Base-by-base conservation (phyloP, 177 flowering plant genomes). In the Vitis hybrid region DNA sequence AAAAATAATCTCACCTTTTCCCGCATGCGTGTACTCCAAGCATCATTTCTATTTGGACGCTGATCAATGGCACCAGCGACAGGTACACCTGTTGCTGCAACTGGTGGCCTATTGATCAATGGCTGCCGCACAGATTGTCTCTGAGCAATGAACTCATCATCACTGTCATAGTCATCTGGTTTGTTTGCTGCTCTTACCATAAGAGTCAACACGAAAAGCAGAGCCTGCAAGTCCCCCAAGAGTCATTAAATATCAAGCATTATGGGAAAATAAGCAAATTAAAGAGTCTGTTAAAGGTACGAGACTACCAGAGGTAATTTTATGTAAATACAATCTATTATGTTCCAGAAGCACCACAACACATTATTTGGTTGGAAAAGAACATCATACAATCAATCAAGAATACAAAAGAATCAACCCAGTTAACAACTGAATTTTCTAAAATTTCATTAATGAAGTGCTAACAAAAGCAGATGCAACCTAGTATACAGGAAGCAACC, bases 11-110 rank as follows among this genome's bases (percentile, higher is more conserved):
- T 3, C 21, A 95, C 99, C 97, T 93, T 91, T 82, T 95, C 99
- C 77, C 95, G 84, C 98, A 93, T 88, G 8, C 99, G 86, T 71
- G 91, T 60, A 76, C 98, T 93, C 99, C 99, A 95, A 67, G 98
- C 97, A 81, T 91, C 98, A 72, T 79, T 93, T 83, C 99, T 89
- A 75, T 78, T 72, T 1, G 90, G 86, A 12, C 95, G 92, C 62
- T 87, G 86, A 78, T 95, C 99, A 68, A 85, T 80, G 57, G 87
- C 12, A 9, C 85, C 88, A 79, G 91, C 74, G 64, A 80, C 94
- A 71, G 99, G 95, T 17, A 84, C 88, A 59, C 97, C 98, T 54
- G 96, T 72, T 12, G 88, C 88, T 52, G 96, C 89, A 78, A 57
- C 84, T 21, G 86, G 79, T 69, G 83, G 88, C 77, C 93, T 79